These are phyloP conservation scores for Pythium monospermum DNA, from an alignment of 352 stramenopile species.

Conservation along the genomic window DNA sequence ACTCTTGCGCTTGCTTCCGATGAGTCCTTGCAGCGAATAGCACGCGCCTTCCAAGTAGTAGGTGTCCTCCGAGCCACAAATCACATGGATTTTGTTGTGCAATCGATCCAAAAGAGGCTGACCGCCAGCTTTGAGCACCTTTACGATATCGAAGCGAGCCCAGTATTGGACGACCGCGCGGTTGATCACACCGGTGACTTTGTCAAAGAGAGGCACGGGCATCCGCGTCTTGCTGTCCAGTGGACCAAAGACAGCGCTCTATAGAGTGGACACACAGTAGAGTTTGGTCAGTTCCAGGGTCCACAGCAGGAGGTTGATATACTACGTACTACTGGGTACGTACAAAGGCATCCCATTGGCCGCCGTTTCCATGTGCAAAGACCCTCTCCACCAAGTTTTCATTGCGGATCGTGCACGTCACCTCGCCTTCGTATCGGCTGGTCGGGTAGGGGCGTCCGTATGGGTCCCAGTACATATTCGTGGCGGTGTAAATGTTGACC, in stretches of 20 bases:
- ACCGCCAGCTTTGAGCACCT: conserved; percentile 33
- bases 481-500: conserved; percentile 63
- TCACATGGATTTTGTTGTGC: conserved; percentile 60
- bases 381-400: conserved; percentile 71
- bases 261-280: conserved; percentile 9
- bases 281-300: not conserved
- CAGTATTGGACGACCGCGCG: conserved; percentile 48
- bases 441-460: conserved; percentile 51
- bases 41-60: conserved; percentile 76
- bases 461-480: conserved; percentile 72
- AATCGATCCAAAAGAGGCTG: conserved; percentile 39
- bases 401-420: conserved; percentile 59
- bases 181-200: conserved; percentile 67
- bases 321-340: conserved; percentile 11
- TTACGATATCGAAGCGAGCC: conserved; percentile 62
- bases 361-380: conserved; percentile 57
- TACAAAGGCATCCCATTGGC: conserved; percentile 79
- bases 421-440: conserved; percentile 42
- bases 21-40: conserved; percentile 44
- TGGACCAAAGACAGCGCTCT: conserved; percentile 64
- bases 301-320: too few species aligned
- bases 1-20: conserved; percentile 25
- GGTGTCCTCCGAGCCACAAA: conserved; percentile 67
- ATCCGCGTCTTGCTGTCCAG: conserved; percentile 37
- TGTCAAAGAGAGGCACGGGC: conserved; percentile 65